Base-by-base conservation (phyloP, 495 filamentous ascomycete genomes). In the Aspergillus leporis region DNA sequence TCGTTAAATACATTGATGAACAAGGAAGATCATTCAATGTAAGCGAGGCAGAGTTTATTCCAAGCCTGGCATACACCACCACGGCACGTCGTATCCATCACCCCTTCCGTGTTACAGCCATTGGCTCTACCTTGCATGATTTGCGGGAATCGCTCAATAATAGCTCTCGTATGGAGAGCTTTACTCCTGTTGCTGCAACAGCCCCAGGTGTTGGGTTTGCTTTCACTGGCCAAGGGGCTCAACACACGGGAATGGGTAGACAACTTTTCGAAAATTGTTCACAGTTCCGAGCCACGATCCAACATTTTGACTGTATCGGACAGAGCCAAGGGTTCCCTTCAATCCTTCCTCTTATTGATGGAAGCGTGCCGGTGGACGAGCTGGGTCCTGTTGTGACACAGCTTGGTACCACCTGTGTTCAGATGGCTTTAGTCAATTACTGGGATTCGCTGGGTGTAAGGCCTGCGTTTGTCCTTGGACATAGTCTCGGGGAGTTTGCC, bases 71-170 rank as follows among this genome's bases (percentile, higher is more conserved):
- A 5, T 96, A 95, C 70, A 91, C 90, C 5, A 90, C 88, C 1
- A 94, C 91, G 10, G 91, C 91, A 47, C 83, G 91, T 59, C 87
- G 87, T n/a, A 84, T 89, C n/a, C 91, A 93, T 60, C 87, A 93
- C 67, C 83, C 85, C 50, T 88, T 87, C 78, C 85, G 91, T 49
- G 81, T 89, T 56, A 82, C 81, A 41, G 80, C 90, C 19, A 71
- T 77, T 9, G 87, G 78, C 1, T 73, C 77, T 47, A 70, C 58
- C 16, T 28, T 74, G 58, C 69, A 76, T 14, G 64, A 68, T 14
- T 61, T 72, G n/a, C 56, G 68, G 1, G 62, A 65, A 18, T 66
- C 68, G 19, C 67, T 79, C 56, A 65, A 53, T 31, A 25, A 52
- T 12, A 49, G 40, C 25, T 40, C 59, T 22, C 45, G 41, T n/a